Conservation (phyloP, 495 filamentous ascomycete species). For the Aspergillus nanangensis region DNA sequence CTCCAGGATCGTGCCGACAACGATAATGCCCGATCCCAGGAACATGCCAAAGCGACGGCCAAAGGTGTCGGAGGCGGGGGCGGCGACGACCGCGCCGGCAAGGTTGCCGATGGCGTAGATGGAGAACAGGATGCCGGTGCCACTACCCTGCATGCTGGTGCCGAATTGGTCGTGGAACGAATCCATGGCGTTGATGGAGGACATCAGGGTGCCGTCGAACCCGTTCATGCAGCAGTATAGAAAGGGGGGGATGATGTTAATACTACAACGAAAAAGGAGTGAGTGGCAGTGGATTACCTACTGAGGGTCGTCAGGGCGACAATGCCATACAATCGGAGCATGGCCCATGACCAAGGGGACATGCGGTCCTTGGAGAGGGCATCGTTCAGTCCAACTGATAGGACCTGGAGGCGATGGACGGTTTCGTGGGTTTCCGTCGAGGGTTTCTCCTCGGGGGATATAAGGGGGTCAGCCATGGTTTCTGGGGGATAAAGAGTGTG, state of each 20-base stretch:
- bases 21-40: constrained; percentile 51
- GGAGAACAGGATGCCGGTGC: constrained; percentile 49
- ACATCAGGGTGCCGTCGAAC: constrained; percentile 45
- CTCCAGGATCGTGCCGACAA: constrained; percentile 54
- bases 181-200: constrained; percentile 28
- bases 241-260: background rate
- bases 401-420: constrained; percentile 4
- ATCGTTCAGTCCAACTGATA: constrained; percentile 6
- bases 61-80: constrained; percentile 45
- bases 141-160: constrained; percentile 22
- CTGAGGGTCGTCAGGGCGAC: constrained; percentile 5
- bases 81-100: constrained; percentile 45
- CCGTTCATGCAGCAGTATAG: constrained; percentile 39
- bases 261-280: background rate
- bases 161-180: constrained; percentile 33
- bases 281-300: background rate
- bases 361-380: constrained; percentile 4
- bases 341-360: constrained; percentile 5
- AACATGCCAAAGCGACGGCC: constrained; percentile 63
- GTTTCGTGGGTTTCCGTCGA: constrained; percentile 4
- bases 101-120: constrained; percentile 52
- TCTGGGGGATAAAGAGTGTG: background rate
- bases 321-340: constrained; percentile 4
- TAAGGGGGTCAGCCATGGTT: background rate
- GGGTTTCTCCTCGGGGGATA: background rate